Base-by-base conservation (phyloP, 805 yeast species). In the Pichia nanzhaoensis region DNA sequence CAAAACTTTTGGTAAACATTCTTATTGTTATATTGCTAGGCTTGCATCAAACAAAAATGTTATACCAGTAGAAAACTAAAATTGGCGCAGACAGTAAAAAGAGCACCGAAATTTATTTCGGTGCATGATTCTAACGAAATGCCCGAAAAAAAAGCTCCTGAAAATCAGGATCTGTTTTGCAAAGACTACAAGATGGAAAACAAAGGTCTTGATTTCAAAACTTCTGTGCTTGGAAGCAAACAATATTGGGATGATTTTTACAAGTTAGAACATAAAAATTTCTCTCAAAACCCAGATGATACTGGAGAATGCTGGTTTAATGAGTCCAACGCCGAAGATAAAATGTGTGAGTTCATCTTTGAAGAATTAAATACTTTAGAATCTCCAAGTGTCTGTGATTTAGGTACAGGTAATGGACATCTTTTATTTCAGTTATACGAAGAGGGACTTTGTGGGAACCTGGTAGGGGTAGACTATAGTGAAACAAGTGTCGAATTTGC, bases 331-430 rank as follows among this genome's bases (percentile, higher is more conserved):
- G 98, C 99, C 0, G 98, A 91, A 58, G 73, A 71, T 48, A 83
- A 80, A 58, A 83, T 93, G 79, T 72, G 84, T n/a, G 77, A 78
- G 40, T 90, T 83, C 55, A 60, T 91, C 6, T 65, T 71, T 16
- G 41, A 44, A 2, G 61, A 59, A 2, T 24, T 46, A 12, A 9
- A 30, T 2, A 12, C 40, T 16, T 14, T 33, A 3, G 41, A 37
- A 10, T 51, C 58, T 1, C 56, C 74, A 1, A 63, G 65, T 1
- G 70, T 90, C 41, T 64, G 85, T 18, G 99, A 91, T 63, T 67
- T 93, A 33, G 99, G 99, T 1, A 90, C 99, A 0, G 99, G 99
- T 1, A 93, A 93, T 63, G 99, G 99, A 0, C 96, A 88, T 59
- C 66, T 93, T 22, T 59, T 93, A 24, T 85, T 91, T 54, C 75